Percentiles rank a stretch among this genome's conserved stretches.
Conservation (phyloP, 2,329 filamentous ascomycete species). For the Akanthomyces muscarius region DNA sequence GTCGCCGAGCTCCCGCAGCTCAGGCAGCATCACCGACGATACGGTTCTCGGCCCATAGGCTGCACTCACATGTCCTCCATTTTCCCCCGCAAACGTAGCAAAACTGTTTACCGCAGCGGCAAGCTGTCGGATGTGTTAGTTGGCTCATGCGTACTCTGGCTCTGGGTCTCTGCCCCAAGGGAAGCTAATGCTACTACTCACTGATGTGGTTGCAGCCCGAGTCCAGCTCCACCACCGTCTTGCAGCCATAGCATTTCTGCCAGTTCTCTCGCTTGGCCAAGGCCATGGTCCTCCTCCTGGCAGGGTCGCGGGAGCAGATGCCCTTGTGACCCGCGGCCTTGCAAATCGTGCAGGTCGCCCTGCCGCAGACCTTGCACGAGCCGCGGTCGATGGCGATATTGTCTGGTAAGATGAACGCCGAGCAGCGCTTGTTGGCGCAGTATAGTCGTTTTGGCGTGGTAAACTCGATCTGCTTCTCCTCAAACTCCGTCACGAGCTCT, state of each 20-base stretch:
- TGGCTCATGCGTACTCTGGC: too few species aligned
- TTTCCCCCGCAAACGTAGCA: not conserved
- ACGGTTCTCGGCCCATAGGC: too few species aligned
- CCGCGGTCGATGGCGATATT: conserved; percentile 23
- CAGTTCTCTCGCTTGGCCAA: not conserved
- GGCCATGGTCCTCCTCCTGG: not conserved
- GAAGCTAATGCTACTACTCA: not conserved
- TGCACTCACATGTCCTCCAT: not conserved
- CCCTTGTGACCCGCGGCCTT: not conserved
- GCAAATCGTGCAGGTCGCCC: not conserved
- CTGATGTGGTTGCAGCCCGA: not conserved
- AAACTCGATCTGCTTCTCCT: conserved; percentile 45
- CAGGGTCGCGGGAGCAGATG: not conserved
- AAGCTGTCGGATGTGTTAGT: not conserved
- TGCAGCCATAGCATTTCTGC: not conserved
- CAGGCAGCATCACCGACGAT: too few species aligned
- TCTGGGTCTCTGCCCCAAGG: not conserved
- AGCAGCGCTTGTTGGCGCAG: conserved; percentile 43
- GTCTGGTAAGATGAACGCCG: conserved; percentile 39
- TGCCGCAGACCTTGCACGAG: not conserved
- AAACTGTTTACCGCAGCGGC: not conserved
- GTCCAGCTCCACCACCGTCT: not conserved
- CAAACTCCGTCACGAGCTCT: conserved; percentile 34
- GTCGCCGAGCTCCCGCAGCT: too few species aligned
- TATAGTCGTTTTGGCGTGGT: conserved; percentile 47